Percentiles rank a stretch among this genome's conserved stretches.
Conservation (phyloP, 768 basidiomycete species). For the Agaricus subrufescens region DNA sequence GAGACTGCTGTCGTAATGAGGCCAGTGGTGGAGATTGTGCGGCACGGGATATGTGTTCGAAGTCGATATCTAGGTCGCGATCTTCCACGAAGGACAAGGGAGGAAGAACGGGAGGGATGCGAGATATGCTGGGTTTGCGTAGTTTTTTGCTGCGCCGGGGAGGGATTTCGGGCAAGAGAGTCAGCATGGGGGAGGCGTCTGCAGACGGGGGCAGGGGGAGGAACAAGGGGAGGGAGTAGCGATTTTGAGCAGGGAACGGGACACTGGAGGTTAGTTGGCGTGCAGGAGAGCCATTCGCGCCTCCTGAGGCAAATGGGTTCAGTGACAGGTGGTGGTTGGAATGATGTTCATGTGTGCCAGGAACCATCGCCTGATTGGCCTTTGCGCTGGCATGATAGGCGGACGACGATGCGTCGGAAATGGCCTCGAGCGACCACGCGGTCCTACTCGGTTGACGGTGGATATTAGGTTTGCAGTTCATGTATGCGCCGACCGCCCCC, state of each 20-base stretch:
- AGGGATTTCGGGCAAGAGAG: neutral
- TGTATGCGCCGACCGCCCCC: no score
- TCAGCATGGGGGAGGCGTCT: conserved; percentile 2
- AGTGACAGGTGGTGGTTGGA: neutral
- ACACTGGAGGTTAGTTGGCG: conserved; percentile 2
- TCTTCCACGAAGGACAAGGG: conserved; percentile 4
- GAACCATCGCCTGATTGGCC: neutral
- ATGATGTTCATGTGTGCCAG: neutral
- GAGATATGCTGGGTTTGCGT: conserved; percentile 1
- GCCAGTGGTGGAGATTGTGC: neutral
- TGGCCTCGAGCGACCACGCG: neutral
- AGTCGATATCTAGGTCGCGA: conserved; percentile 2
- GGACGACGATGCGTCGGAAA: neutral
- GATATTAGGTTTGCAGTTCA: neutral
- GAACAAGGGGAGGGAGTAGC: neutral
- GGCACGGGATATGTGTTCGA: conserved; percentile 5
- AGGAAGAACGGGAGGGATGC: conserved; percentile 2
- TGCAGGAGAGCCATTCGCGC: neutral
- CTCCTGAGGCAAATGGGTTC: neutral
- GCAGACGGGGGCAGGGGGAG: neutral
- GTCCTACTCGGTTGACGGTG: neutral
- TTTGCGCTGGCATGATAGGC: neutral
- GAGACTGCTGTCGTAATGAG: neutral
- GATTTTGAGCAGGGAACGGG: conserved; percentile 1
- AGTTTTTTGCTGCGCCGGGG: conserved; percentile 3